phyloP scores from a whole-genome alignment of 495 filamentous ascomycete species.

The Echria macrotheca region DNA sequence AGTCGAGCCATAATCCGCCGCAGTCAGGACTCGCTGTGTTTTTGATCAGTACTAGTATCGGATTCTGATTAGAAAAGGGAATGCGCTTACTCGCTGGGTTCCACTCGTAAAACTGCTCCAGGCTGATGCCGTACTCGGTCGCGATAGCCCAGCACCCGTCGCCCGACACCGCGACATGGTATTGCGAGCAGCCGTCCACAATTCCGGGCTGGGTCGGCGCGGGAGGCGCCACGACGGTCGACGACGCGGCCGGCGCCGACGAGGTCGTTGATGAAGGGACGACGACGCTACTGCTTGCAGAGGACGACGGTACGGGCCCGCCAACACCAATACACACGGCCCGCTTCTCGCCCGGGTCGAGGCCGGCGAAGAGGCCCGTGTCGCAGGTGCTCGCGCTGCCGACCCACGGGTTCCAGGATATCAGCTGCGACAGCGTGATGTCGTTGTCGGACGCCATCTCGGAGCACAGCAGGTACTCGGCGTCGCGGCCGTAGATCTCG shows the following conservation, averaged over 20 bases:
- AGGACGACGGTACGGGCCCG: not conserved
- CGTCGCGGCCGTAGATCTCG: not conserved
- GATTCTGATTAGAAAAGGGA: too few relatives aligned
- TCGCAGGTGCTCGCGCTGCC: not conserved
- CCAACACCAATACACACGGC: not conserved
- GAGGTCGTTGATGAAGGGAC: not conserved
- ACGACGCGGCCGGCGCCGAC: not conserved
- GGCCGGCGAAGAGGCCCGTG: not conserved
- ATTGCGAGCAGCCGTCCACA: not conserved
- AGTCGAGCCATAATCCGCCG: not conserved
- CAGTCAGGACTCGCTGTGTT: not conserved
- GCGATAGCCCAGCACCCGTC: not conserved
- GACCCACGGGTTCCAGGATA: not conserved
- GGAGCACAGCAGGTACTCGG: not conserved
- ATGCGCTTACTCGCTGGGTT: not conserved
- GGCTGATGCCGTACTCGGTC: not conserved
- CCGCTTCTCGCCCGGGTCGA: not conserved
- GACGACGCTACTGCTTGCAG: not conserved
- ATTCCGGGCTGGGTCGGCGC: not conserved
- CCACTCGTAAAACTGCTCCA: not conserved
- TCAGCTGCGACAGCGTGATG: not conserved
- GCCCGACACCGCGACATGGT: not conserved
- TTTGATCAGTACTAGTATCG: not conserved
- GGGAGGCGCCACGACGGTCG: not conserved
- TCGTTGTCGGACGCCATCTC: not conserved